These are phyloP conservation scores for Salvia rosmarinus DNA, from an alignment of 257 asterid genomes.

Conservation along the genomic window DNA sequence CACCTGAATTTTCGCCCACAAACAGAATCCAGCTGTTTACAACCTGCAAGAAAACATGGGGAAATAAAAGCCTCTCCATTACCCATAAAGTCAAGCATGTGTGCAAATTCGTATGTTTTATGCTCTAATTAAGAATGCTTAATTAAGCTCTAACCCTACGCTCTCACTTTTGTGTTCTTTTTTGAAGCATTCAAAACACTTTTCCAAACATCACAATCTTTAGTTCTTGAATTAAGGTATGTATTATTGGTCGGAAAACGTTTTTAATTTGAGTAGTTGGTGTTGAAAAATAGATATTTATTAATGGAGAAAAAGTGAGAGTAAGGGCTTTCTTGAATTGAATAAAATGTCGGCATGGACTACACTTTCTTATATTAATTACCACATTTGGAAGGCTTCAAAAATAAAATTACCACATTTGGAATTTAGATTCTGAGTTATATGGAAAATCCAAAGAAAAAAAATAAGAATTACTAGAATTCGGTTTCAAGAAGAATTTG, in stretches of 20 bases:
- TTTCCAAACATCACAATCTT: slow-evolving; percentile 18
- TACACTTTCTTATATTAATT: background rate
- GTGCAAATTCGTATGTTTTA: slow-evolving; percentile 15
- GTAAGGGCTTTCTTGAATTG: slow-evolving; percentile 32
- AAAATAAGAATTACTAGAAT: no score
- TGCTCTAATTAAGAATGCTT: no score
- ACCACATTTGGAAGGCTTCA: no score
- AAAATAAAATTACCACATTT: background rate
- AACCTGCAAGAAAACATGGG: slow-evolving; percentile 29
- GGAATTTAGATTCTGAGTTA: background rate
- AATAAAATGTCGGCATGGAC: slow-evolving; percentile 14
- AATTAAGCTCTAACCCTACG: background rate
- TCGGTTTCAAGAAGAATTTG: no score
- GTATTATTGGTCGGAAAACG: slow-evolving; percentile 23
- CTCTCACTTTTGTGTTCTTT: slow-evolving; percentile 36
- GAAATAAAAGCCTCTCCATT: slow-evolving; percentile 33
- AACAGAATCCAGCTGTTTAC: slow-evolving; percentile 35
- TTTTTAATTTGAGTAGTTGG: slow-evolving; percentile 23
- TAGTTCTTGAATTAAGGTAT: slow-evolving; percentile 17
- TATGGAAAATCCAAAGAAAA: background rate
- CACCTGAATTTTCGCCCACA: slow-evolving; percentile 12
- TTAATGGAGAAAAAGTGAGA: no score
- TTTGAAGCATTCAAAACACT: slow-evolving; percentile 31
- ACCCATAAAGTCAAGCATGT: slow-evolving; percentile 32
- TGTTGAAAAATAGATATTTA: background rate